Evolutionary conservation across 2,329 filamentous ascomycete genomes (phyloP), one percentile per base, ranked within the genome.

Genomic region (Daldinia eschscholtzii): DNA sequence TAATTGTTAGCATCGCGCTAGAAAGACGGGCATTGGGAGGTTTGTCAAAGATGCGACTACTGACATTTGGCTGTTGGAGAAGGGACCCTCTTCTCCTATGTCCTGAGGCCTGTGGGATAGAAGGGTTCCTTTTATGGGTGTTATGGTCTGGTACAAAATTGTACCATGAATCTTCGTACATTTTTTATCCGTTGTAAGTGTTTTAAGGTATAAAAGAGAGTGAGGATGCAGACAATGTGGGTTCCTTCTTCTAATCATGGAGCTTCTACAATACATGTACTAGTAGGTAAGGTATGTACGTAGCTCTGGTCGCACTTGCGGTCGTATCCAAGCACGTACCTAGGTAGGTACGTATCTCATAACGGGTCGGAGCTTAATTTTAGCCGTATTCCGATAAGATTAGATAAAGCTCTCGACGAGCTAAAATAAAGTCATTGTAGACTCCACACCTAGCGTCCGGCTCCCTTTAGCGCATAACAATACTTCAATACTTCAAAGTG

Each of bases 101-200:
- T 57, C 85, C 86, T 50, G 83, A 73, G 55, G 80, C 76, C 64
- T 84, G 81, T 35, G 75, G 76, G 44, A 84, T 81, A 26, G 83
- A 80, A 48, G 82, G 75, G n/a, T 81, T 81, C 67, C 83, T 83
- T 74, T 84, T 86, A 71, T 85, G 81, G 65, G 86, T 82, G 20
- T 23, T 23, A 61, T 87, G 81, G 62, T 91, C 88, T 28, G 91
- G 87, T 71, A 92, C 88, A 77, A 93, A 91, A 78, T 87, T 93
- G 82, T 94, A 93, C 92, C 92, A 95, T 33, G 91, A 89, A 80
- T 95, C 92, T 80, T 95, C 92, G 79, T 93, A 93, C 91, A 93
- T 94, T 73, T 72, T 83, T 46, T 65, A 23, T 61, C 13, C n/a
- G 48, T 33, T 26, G 53, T 39, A 6, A 35, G 15, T 1, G 13